These are phyloP conservation scores for Globisporangium lucens DNA, from an alignment of 352 stramenopile species.

Conservation along the genomic window DNA sequence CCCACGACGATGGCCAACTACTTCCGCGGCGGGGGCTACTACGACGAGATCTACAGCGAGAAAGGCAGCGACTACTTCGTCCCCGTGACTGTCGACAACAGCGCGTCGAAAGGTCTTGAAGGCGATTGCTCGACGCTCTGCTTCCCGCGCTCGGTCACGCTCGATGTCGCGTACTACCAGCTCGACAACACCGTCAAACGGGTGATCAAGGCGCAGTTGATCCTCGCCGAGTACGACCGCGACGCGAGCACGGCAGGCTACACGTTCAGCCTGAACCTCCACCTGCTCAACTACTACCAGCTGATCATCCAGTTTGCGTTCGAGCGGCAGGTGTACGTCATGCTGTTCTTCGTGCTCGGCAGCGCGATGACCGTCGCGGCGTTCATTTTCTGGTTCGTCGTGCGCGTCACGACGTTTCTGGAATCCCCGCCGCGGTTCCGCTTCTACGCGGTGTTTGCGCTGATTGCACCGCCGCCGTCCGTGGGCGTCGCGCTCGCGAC, in stretches of 20 bases:
- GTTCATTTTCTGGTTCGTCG: constrained; percentile 89
- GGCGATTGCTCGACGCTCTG: constrained; percentile 90
- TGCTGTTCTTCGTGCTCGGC: constrained; percentile 93
- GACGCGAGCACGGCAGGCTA: constrained; percentile 86
- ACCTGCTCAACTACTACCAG: constrained; percentile 94
- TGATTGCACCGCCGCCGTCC: constrained; percentile 88
- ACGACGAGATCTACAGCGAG: constrained; percentile 51
- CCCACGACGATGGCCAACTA: constrained; percentile 91
- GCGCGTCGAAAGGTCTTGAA: constrained; percentile 61
- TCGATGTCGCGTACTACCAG: constrained; percentile 96
- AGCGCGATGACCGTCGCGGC: constrained; percentile 74
- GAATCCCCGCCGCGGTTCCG: constrained; percentile 90
- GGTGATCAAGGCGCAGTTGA: constrained; percentile 88
- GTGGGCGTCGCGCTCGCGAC: constrained; percentile 88
- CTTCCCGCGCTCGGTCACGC: constrained; percentile 90
- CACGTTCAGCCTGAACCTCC: constrained; percentile 89
- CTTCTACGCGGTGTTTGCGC: constrained; percentile 89
- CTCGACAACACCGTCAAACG: constrained; percentile 87
- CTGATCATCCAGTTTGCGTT: constrained; percentile 97
- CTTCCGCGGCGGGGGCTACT: constrained; percentile 63
- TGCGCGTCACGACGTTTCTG: constrained; percentile 89
- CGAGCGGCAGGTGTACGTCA: constrained; percentile 89
- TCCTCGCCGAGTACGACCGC: constrained; percentile 93
- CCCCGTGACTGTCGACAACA: constrained; percentile 90
- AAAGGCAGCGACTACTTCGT: constrained; percentile 93